Evolutionary conservation across 139 green algal genomes (phyloP), one percentile per base, ranked within the genome.

Genomic region (Pseudopediastrum boryanum): DNA sequence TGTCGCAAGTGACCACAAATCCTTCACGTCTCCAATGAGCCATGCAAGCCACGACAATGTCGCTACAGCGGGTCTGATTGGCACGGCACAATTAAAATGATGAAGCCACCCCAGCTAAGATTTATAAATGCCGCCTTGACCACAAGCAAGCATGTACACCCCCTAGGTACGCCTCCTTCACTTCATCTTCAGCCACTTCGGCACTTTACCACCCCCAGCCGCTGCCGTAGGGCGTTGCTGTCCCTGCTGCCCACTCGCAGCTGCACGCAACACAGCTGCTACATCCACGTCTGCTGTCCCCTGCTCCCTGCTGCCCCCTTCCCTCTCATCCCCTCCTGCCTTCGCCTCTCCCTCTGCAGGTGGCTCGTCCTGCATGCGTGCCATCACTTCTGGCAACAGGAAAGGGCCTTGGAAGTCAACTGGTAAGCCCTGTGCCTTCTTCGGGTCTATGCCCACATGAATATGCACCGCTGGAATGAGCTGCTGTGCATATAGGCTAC

Each of bases 121-220:
- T n/a, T n/a, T n/a, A n/a, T n/a, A n/a, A n/a, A n/a, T n/a, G n/a
- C n/a, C n/a, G n/a, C n/a, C n/a, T n/a, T n/a, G n/a, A n/a, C n/a
- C n/a, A n/a, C n/a, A n/a, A n/a, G n/a, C n/a, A n/a, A n/a, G n/a
- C n/a, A n/a, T n/a, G n/a, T n/a, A n/a, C n/a, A n/a, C n/a, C n/a
- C n/a, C n/a, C n/a, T n/a, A n/a, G n/a, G n/a, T n/a, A n/a, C n/a
- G n/a, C n/a, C n/a, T n/a, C n/a, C n/a, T n/a, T n/a, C n/a, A n/a
- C n/a, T n/a, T n/a, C n/a, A 78, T 44, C 62, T 81, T 81, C 19
- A 81, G 13, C 74, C 74, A 81, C 44, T 81, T 81, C 3, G 74
- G 74, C 43, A 81, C 61, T 48, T 81, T 81, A 16, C 42, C 46
- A 19, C 58, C 72, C 0, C 31, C 73, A 43, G 13, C 74, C 33